Evolutionary conservation across 352 stramenopile genomes (phyloP), one percentile per base, ranked within the genome.

Genomic region (Pythium aphanidermatum): DNA sequence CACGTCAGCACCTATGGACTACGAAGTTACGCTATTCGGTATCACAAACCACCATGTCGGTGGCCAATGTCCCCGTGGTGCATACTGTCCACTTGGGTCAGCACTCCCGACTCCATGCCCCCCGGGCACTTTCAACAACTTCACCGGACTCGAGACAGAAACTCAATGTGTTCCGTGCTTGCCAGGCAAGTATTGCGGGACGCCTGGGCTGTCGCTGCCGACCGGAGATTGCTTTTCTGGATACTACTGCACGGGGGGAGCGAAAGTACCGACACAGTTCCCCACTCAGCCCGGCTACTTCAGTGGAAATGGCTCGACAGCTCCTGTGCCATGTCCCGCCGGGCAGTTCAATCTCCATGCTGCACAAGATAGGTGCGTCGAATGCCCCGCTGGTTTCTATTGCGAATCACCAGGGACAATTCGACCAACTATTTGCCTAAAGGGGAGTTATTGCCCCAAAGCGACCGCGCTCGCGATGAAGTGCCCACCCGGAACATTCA

Each of bases 1-100:
- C 40, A 96, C 86, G 0, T 96, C 84, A 2, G 84, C 87, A 12
- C 92, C 92, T 1, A 93, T 86, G 74, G 72, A 80, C 40, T 85
- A 71, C 39, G 75, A 88, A 55, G 67, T 60, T 0, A 73, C 72
- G 5, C 44, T 86, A 5, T 85, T 86, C 31, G 75, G 75, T 12
- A 68, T 87, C 11, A 76, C 40, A 23, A 85, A 76, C 50, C 67
- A 62, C 20, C 70, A 89, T 32, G 80, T 76, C 27, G 81, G 75
- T 2, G 78, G 68, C 11, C 67, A 72, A 25, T 95, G 83, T 55
- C 76, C 76, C 3, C 68, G 51, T 51, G 80, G 83, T 7, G 59
- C 73, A 1, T 92, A 81, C 40, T 92, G 82, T 53, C 75, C 74
- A 0, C 55, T 89, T 14, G 81, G 76, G 0, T 92, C 78, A 2